A percentile compares a stretch with the other conserved stretches of the same genome.
phyloP scores from a whole-genome alignment of 208 protist species.

The Leishmania major region DNA sequence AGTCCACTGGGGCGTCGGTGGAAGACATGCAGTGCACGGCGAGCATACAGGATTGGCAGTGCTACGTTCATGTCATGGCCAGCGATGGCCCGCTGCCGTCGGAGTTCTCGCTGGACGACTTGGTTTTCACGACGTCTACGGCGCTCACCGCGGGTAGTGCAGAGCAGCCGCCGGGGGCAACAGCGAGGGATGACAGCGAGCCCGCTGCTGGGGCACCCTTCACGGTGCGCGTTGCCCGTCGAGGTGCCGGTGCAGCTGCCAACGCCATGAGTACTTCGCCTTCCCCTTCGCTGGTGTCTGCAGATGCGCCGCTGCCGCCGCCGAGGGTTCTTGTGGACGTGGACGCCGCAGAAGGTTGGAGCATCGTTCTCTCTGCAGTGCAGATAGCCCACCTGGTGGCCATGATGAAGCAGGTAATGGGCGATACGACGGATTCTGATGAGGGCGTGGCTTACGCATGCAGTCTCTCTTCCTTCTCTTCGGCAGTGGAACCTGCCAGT shows the following conservation, averaged over 20 bases:
- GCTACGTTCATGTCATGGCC: slow-evolving; percentile 30
- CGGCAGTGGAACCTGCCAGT: background rate
- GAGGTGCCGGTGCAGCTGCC: background rate
- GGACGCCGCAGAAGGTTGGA: slow-evolving; percentile 25
- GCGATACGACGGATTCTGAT: background rate
- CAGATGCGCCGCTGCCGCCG: background rate
- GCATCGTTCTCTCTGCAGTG: slow-evolving; percentile 20
- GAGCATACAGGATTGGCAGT: slow-evolving; percentile 34
- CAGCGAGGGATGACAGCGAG: background rate
- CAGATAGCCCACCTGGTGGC: slow-evolving; percentile 23
- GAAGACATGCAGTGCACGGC: slow-evolving; percentile 36
- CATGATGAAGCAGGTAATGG: slow-evolving; percentile 10
- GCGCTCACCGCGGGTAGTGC: background rate
- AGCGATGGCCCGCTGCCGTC: slow-evolving; percentile 28
- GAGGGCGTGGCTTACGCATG: background rate
- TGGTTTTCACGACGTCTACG: slow-evolving; percentile 22
- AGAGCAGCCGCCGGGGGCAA: background rate
- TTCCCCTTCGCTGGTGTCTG: background rate
- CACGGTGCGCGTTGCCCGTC: slow-evolving; percentile 24
- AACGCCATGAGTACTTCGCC: background rate
- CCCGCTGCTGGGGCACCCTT: slow-evolving; percentile 13
- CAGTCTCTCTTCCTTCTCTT: background rate
- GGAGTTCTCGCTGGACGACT: slow-evolving; percentile 23
- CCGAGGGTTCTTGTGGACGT: slow-evolving; percentile 21
- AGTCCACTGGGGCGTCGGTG: slow-evolving; percentile 11